Evolutionary conservation across 2,329 filamentous ascomycete species (phyloP).

Genomic region (Cercospora janseana): DNA sequence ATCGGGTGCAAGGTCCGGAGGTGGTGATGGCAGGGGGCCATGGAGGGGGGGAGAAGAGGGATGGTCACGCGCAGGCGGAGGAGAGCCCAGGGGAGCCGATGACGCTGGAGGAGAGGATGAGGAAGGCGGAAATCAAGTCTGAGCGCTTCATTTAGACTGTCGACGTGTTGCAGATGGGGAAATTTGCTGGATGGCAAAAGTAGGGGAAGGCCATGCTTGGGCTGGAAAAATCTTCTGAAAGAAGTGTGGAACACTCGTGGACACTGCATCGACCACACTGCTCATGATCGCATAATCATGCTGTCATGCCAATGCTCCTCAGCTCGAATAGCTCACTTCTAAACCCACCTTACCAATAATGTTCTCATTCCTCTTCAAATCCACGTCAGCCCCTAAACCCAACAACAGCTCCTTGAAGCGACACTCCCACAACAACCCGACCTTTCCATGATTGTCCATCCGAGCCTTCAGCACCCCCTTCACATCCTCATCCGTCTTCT

Average conservation of each 20-base stretch:
- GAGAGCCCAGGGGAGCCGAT: background rate
- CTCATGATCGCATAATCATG: too few species aligned
- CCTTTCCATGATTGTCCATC: constrained; percentile 81
- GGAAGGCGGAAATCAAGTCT: background rate
- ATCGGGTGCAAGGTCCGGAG: too few species aligned
- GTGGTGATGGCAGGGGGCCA: too few species aligned
- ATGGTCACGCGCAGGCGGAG: background rate
- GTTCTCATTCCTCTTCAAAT: constrained; percentile 71
- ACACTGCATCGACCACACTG: background rate
- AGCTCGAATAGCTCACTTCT: constrained; percentile 72
- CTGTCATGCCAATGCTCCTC: constrained; percentile 10
- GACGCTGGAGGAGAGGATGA: constrained; percentile 10
- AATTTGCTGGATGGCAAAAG: too few species aligned
- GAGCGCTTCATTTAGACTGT: background rate
- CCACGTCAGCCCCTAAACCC: constrained; percentile 82
- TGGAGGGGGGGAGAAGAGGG: background rate
- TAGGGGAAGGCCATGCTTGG: too few species aligned
- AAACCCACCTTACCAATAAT: constrained; percentile 74
- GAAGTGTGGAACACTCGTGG: too few species aligned
- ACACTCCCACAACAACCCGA: constrained; percentile 90
- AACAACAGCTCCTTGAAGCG: constrained; percentile 89
- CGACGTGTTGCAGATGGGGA: too few species aligned
- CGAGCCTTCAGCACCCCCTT: constrained; percentile 86
- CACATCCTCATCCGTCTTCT: constrained; percentile 59
- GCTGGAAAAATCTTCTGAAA: too few species aligned